These are phyloP conservation scores for Castanea mollissima DNA, from an alignment of 306 rosid species.

Conservation along the genomic window DNA sequence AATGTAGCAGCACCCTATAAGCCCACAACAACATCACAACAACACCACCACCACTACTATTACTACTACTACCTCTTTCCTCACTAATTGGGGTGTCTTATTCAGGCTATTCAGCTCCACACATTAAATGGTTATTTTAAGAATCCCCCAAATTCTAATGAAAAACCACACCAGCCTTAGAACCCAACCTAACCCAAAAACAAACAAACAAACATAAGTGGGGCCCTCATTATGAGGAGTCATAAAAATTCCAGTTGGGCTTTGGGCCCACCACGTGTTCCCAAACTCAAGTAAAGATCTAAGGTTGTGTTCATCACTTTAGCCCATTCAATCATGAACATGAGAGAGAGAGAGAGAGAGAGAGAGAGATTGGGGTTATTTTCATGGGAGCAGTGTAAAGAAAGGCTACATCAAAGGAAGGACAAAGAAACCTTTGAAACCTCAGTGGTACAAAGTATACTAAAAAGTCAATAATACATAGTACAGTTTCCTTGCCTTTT, in stretches of 20 bases:
- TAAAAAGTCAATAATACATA: too few species aligned
- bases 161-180: not conserved
- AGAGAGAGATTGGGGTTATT: not conserved
- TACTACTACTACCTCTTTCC: not conserved
- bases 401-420: not conserved
- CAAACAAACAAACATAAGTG: not conserved
- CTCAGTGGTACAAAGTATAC: not conserved
- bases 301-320: not conserved
- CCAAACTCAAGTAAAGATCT: not conserved
- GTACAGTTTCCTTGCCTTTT: too few species aligned
- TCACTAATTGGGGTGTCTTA: constrained; percentile 12
- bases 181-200: constrained; percentile 1
- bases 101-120: constrained; percentile 6
- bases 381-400: not conserved
- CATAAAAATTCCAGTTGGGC: constrained; percentile 7
- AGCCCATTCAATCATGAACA: constrained; percentile 7
- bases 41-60: too few species aligned
- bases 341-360: not conserved
- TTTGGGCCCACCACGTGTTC: constrained; percentile 32
- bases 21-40: not conserved
- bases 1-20: not conserved
- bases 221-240: not conserved
- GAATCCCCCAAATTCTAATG: not conserved
- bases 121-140: constrained; percentile 1
- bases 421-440: not conserved